phyloP scores from a whole-genome alignment of 768 basidiomycete genomes.

The Trametopsis cervina region DNA sequence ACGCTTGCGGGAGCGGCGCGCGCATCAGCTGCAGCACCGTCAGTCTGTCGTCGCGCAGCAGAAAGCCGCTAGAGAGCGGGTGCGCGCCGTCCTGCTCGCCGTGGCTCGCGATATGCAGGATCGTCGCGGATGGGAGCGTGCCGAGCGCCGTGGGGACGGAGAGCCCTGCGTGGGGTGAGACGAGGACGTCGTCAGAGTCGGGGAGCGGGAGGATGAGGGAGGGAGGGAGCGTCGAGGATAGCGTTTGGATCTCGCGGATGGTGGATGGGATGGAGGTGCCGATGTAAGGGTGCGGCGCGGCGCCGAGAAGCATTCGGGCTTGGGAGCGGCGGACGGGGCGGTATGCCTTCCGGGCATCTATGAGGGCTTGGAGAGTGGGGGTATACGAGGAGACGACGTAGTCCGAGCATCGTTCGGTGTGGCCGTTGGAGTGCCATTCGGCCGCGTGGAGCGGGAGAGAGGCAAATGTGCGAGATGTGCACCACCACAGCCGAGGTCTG shows the following conservation, averaged over 20 bases:
- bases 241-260: too few relatives aligned
- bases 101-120: slow-evolving; percentile 25
- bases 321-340: too few relatives aligned
- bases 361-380: slow-evolving; percentile 20
- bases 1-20: slow-evolving; percentile 13
- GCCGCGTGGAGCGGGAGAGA: slow-evolving; percentile 18
- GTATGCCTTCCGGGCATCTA: too few relatives aligned
- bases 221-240: too few relatives aligned
- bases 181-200: not conserved
- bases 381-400: slow-evolving; percentile 24
- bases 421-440: slow-evolving; percentile 14
- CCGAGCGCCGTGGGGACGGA: too few relatives aligned
- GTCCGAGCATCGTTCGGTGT: too few relatives aligned
- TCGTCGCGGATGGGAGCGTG: slow-evolving; percentile 6
- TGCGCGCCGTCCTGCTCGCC: slow-evolving; percentile 12
- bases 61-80: slow-evolving; percentile 25
- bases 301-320: too few relatives aligned
- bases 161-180: too few relatives aligned
- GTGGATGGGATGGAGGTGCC: too few relatives aligned
- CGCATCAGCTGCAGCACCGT: too few relatives aligned
- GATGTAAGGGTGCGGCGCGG: too few relatives aligned
- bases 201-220: not conserved
- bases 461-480: not conserved
- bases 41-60: slow-evolving; percentile 15
- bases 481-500: slow-evolving; percentile 9